Evolutionary conservation across 2,329 filamentous ascomycete species (phyloP).

Genomic region (Parafenestella ontariensis): DNA sequence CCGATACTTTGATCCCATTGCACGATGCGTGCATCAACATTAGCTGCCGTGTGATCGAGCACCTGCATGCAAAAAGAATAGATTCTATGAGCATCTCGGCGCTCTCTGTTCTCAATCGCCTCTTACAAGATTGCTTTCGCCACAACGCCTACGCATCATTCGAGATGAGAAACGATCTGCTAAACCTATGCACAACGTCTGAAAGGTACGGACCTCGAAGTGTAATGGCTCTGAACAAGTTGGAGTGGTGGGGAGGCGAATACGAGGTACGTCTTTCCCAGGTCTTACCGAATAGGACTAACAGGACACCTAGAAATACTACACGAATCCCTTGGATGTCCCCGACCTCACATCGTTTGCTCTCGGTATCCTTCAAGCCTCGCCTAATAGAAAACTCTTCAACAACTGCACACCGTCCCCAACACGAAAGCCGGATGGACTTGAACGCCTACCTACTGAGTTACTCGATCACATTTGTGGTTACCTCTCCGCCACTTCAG

Average conservation of each 20-base stretch:
- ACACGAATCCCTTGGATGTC: constrained; percentile 26
- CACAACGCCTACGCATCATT: background rate
- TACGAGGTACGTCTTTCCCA: constrained; percentile 24
- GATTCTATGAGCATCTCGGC: background rate
- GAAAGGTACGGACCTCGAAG: constrained; percentile 25
- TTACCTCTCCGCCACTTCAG: constrained; percentile 19
- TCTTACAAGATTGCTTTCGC: constrained; percentile 21
- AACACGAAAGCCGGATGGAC: constrained; percentile 2
- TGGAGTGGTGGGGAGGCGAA: constrained; percentile 34
- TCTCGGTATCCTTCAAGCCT: constrained; percentile 13
- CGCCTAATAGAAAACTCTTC: constrained; percentile 4
- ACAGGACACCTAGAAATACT: constrained; percentile 26
- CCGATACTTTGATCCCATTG: constrained; percentile 31
- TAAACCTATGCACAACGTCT: constrained; percentile 17
- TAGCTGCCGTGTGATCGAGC: constrained; percentile 23
- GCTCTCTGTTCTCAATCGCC: constrained; percentile 12
- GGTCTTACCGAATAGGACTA: background rate
- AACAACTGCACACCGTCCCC: background rate
- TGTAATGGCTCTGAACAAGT: constrained; percentile 21
- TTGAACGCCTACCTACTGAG: constrained; percentile 28
- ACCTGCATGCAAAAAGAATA: constrained; percentile 1
- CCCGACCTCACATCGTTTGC: constrained; percentile 15
- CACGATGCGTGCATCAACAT: constrained; percentile 33
- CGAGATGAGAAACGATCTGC: constrained; percentile 23
- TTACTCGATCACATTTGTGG: constrained; percentile 23